phyloP scores from a whole-genome alignment of 768 basidiomycete species.

The Boletus subparvulus region DNA sequence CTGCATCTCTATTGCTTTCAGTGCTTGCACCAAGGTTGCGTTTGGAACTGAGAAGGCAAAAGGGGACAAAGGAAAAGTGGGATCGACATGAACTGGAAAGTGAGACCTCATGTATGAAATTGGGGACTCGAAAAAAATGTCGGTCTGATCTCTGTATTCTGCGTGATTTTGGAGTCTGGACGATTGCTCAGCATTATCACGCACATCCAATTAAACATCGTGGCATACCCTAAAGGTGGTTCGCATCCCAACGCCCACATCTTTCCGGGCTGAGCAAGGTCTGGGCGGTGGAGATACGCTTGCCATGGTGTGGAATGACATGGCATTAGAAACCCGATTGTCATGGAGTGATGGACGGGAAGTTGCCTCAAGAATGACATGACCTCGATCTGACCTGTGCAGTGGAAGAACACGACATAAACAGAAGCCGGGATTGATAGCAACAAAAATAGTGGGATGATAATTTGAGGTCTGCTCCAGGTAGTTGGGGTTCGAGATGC shows the following conservation, averaged over 20 bases:
- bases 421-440: constrained; percentile 59
- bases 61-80: constrained; percentile 62
- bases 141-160: constrained; percentile 77
- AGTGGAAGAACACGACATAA: constrained; percentile 76
- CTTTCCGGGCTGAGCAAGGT: constrained; percentile 51
- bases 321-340: constrained; percentile 86
- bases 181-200: constrained; percentile 9
- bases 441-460: constrained; percentile 43
- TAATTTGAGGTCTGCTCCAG: constrained; percentile 29
- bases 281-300: constrained; percentile 74
- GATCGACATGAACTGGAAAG: constrained; percentile 66
- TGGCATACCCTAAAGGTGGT: constrained; percentile 78
- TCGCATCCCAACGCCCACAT: constrained; percentile 92
- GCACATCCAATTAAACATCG: background rate
- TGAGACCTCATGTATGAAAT: constrained; percentile 57
- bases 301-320: constrained; percentile 97
- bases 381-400: constrained; percentile 74
- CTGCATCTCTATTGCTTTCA: constrained; percentile 30
- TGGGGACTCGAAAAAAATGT: constrained; percentile 77
- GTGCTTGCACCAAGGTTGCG: constrained; percentile 22
- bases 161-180: constrained; percentile 45
- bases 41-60: constrained; percentile 54
- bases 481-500: background rate
- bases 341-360: constrained; percentile 48
- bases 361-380: constrained; percentile 64